Conservation (phyloP, 768 basidiomycete genomes). For the Leccinum truebloodii region DNA sequence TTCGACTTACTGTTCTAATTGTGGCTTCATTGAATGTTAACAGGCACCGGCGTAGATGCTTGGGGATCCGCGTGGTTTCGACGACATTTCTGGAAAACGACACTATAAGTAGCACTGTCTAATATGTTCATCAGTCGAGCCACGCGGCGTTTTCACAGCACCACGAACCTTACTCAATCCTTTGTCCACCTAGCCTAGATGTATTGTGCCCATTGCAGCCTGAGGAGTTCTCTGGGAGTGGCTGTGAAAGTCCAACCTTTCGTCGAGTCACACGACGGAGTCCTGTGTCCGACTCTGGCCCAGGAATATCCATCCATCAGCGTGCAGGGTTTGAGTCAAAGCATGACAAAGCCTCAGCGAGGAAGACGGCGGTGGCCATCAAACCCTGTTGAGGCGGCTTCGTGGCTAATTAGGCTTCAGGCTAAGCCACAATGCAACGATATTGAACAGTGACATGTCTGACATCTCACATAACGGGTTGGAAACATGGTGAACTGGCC, state of each 20-base stretch:
- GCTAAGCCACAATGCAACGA: not conserved
- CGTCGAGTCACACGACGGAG: not conserved
- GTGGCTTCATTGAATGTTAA: not conserved
- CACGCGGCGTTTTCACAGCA: not conserved
- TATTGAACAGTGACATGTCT: too few relatives aligned
- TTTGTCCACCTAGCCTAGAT: not conserved
- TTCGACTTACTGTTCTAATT: not conserved
- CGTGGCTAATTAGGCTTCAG: not conserved
- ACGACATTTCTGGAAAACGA: not conserved
- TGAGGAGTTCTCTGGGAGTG: not conserved
- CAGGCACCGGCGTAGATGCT: not conserved
- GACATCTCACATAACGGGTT: not conserved
- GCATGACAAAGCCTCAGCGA: not conserved
- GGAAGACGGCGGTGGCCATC: not conserved
- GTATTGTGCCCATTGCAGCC: not conserved
- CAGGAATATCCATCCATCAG: not conserved
- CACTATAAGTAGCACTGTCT: not conserved
- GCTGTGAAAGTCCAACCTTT: not conserved
- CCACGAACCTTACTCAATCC: not conserved
- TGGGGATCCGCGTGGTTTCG: not conserved
- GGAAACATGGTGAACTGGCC: not conserved
- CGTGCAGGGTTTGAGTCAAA: not conserved
- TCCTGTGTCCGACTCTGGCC: not conserved
- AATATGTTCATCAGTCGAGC: not conserved
- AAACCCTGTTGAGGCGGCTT: not conserved